Conservation (phyloP, 176 grass and related monocot genomes). For the Elymus sibiricus region DNA sequence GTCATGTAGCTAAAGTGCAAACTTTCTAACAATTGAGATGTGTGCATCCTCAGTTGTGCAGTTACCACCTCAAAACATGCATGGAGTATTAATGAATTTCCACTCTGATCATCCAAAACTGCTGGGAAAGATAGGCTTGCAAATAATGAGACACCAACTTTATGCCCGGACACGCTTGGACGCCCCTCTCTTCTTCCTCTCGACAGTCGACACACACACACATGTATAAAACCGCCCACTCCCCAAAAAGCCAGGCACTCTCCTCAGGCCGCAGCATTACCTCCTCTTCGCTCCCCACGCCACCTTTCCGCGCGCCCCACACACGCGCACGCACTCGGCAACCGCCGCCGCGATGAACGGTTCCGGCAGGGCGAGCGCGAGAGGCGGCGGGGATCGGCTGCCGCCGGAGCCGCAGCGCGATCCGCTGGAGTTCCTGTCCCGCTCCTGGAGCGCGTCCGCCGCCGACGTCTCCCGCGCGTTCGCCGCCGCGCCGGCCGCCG, state of each 20-base stretch:
- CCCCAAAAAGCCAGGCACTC: constrained; percentile 19
- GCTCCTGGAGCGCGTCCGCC: constrained; percentile 83
- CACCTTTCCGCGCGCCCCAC: constrained; percentile 16
- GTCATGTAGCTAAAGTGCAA: no score
- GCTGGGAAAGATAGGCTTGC: not conserved
- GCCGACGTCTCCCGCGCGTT: constrained; percentile 62
- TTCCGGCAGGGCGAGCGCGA: not conserved
- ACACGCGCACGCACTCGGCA: not conserved
- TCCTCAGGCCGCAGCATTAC: not conserved
- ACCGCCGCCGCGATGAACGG: constrained; percentile 18
- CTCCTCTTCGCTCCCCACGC: not conserved
- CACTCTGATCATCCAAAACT: not conserved
- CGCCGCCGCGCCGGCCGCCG: not conserved
- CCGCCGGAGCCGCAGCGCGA: constrained; percentile 50
- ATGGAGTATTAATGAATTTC: not conserved
- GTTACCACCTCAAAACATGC: not conserved
- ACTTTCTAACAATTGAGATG: no score
- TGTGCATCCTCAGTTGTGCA: no score
- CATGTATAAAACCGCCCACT: constrained; percentile 44
- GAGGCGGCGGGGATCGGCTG: not conserved
- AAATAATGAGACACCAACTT: not conserved
- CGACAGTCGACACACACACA: not conserved
- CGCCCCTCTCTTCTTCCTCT: not conserved
- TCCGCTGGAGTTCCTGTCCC: constrained; percentile 87
- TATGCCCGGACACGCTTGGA: not conserved